phyloP scores from a whole-genome alignment of 2,329 filamentous ascomycete genomes.

The Pestalotiopsis sp. region DNA sequence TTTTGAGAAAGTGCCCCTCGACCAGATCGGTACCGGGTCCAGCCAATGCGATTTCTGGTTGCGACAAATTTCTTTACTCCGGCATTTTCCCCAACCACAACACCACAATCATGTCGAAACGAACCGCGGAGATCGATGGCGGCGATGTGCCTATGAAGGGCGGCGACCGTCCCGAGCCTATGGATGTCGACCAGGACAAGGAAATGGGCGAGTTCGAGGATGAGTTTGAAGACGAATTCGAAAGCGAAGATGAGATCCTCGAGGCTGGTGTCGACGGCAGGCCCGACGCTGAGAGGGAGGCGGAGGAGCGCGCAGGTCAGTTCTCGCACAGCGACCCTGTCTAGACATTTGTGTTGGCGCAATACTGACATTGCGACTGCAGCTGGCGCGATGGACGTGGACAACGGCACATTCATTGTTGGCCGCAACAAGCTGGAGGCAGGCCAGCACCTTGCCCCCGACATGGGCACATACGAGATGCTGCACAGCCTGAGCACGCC shows the following conservation, averaged over 20 bases:
- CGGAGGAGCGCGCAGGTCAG: slow-evolving; percentile 75
- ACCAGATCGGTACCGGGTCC: neutral
- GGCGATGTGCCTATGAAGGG: slow-evolving; percentile 40
- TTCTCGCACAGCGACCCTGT: neutral
- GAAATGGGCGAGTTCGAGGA: slow-evolving; percentile 88
- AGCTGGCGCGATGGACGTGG: slow-evolving; percentile 83
- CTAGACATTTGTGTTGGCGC: neutral
- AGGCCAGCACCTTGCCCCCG: slow-evolving; percentile 87
- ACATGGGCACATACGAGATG: slow-evolving; percentile 96
- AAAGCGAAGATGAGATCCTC: slow-evolving; percentile 86
- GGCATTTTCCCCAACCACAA: slow-evolving; percentile 16
- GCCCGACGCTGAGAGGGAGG: slow-evolving; percentile 89
- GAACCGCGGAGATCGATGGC: slow-evolving; percentile 53
- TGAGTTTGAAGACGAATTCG: slow-evolving; percentile 90
- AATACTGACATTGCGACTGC: slow-evolving; percentile 11
- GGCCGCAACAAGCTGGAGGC: slow-evolving; percentile 89
- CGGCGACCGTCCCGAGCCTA: slow-evolving; percentile 27
- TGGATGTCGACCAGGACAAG: slow-evolving; percentile 66
- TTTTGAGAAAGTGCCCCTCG: slow-evolving; percentile 2
- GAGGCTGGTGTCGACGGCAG: slow-evolving; percentile 93
- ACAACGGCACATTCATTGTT: slow-evolving; percentile 88
- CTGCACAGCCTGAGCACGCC: slow-evolving; percentile 91
- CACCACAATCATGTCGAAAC: slow-evolving; percentile 58
- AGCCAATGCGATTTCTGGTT: neutral
- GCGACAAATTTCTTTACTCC: neutral